Evolutionary conservation across 2,329 filamentous ascomycete genomes (phyloP).

Genomic region (Aspergillus calidoustus): DNA sequence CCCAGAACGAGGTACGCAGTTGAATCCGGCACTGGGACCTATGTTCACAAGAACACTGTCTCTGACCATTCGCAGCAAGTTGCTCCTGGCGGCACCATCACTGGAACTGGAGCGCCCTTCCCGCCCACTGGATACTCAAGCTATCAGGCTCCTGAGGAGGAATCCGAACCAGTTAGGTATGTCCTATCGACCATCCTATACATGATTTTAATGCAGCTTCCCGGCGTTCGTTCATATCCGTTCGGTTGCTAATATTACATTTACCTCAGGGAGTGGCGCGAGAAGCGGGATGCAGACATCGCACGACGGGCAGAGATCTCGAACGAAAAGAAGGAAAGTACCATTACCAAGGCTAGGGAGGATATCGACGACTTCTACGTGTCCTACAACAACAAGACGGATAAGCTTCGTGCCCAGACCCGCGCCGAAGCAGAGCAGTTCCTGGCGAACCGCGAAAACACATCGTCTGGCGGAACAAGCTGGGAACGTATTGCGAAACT

Average conservation of each 20-base stretch:
- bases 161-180: conserved; percentile 80
- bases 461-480: conserved; percentile 90
- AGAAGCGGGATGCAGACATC: conserved; percentile 81
- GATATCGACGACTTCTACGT: conserved; percentile 99
- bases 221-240: neutral
- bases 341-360: conserved; percentile 83
- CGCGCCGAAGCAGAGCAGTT: conserved; percentile 93
- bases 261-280: conserved; percentile 74
- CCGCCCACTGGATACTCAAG: conserved; percentile 55
- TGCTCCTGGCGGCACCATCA: conserved; percentile 78
- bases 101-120: conserved; percentile 66
- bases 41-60: conserved; percentile 21
- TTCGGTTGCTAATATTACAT: neutral
- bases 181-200: conserved; percentile 9
- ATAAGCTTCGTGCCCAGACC: conserved; percentile 88
- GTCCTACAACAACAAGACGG: conserved; percentile 98
- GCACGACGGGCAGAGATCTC: conserved; percentile 85
- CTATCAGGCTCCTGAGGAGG: conserved; percentile 70
- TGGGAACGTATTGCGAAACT: conserved; percentile 98
- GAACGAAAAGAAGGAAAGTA: conserved; percentile 79
- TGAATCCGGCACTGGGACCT: neutral
- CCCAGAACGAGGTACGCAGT: conserved; percentile 68
- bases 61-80: conserved; percentile 59
- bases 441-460: conserved; percentile 85
- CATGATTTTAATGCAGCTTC: neutral